Conservation (phyloP, 805 yeast species). For the Candida methanosorbosa region DNA sequence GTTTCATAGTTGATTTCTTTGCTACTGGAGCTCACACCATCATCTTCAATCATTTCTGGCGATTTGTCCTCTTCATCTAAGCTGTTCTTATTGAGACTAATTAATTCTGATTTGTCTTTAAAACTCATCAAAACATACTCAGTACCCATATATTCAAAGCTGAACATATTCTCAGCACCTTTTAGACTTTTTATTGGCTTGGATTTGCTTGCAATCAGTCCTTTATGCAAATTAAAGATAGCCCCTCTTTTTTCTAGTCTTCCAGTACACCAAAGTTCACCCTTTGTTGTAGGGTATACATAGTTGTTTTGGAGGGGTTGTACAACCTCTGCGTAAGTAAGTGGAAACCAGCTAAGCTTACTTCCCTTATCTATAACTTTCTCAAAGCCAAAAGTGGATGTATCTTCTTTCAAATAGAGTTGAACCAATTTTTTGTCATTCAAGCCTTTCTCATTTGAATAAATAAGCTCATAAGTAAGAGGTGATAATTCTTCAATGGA, state of each 20-base stretch:
- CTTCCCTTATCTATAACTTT: constrained; percentile 12
- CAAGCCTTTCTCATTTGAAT: constrained; percentile 17
- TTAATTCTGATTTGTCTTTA: constrained; percentile 6
- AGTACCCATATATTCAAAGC: constrained; percentile 4
- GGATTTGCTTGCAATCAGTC: constrained; percentile 15
- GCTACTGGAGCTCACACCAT: not conserved
- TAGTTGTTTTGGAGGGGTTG: constrained; percentile 7
- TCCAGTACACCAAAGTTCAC: constrained; percentile 24
- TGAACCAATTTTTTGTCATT: constrained; percentile 14
- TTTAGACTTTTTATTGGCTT: constrained; percentile 7
- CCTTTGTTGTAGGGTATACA: constrained; percentile 11
- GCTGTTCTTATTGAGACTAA: constrained; percentile 2
- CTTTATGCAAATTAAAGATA: constrained; percentile 16
- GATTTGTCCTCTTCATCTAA: not conserved
- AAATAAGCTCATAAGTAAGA: constrained; percentile 8
- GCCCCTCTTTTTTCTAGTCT: constrained; percentile 16
- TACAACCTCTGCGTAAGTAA: constrained; percentile 15
- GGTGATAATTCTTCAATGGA: constrained; percentile 11
- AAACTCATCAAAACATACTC: constrained; percentile 8
- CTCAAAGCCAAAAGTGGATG: constrained; percentile 5
- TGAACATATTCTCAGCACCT: constrained; percentile 8
- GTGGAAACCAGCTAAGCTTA: constrained; percentile 16
- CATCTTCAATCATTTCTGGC: not conserved
- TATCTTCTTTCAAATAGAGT: constrained; percentile 1
- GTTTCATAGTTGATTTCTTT: not conserved